Percentiles rank a stretch among this genome's conserved stretches.
Conservation (phyloP, 192 early-diverging fungal genomes). For the Kappamyces sp. region DNA sequence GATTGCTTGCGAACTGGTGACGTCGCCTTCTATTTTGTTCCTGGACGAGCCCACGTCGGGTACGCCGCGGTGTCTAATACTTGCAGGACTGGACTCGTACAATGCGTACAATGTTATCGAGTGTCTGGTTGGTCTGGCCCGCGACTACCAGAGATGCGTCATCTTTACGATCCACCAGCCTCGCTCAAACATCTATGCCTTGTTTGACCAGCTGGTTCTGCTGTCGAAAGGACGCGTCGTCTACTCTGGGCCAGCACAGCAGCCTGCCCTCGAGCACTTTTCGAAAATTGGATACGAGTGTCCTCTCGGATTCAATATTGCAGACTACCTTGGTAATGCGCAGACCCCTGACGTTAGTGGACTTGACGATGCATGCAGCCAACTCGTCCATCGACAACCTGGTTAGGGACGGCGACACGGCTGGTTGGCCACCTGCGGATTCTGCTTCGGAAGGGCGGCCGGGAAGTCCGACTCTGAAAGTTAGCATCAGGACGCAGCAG, state of each 20-base stretch:
- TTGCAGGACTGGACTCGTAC: slow-evolving; percentile 77
- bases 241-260: slow-evolving; percentile 75
- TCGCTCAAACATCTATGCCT: slow-evolving; percentile 78
- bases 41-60: slow-evolving; percentile 57
- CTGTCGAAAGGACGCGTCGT: slow-evolving; percentile 75
- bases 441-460: no score
- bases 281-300: slow-evolving; percentile 69
- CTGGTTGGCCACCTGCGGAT: neutral
- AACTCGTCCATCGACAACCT: slow-evolving; percentile 16
- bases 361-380: slow-evolving; percentile 57
- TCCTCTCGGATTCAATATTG: slow-evolving; percentile 85
- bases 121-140: slow-evolving; percentile 70
- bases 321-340: slow-evolving; percentile 62
- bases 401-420: slow-evolving; percentile 15
- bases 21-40: slow-evolving; percentile 84
- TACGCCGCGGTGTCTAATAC: slow-evolving; percentile 7
- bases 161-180: slow-evolving; percentile 95
- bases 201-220: slow-evolving; percentile 86
- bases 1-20: slow-evolving; percentile 91
- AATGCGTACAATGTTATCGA: slow-evolving; percentile 95
- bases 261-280: slow-evolving; percentile 52
- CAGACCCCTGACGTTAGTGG: slow-evolving; percentile 30
- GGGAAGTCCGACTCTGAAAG: no score
- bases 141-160: slow-evolving; percentile 70
- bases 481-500: slow-evolving; percentile 14